Conservation (phyloP, 108 stramenopile species). For the Ochromonas danica region DNA sequence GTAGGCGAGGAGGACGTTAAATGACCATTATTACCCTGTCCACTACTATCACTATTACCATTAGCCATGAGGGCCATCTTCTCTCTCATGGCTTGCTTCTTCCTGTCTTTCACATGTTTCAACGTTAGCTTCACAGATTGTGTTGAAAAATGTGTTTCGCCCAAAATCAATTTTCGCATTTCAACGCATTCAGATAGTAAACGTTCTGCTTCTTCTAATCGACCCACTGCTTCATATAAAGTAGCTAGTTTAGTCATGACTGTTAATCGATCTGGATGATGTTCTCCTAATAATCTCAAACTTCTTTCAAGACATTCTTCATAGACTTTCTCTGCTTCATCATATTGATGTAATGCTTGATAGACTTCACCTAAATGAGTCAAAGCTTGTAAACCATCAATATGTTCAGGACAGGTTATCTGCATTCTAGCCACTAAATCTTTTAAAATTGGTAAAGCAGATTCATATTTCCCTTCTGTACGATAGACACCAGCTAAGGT, state of each 20-base stretch:
- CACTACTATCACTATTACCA: no score
- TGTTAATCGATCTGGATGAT: not conserved
- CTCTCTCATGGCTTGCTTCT: no score
- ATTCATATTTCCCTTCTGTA: not conserved
- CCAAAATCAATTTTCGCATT: not conserved
- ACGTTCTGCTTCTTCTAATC: not conserved
- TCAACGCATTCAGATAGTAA: not conserved
- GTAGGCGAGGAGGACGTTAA: no score
- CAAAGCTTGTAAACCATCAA: not conserved
- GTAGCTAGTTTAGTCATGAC: not conserved
- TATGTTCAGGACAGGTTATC: not conserved
- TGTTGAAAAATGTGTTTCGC: not conserved
- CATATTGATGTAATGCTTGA: not conserved
- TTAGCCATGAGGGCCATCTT: no score
- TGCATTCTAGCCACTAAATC: not conserved
- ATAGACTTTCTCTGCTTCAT: not conserved
- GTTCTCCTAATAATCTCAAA: not conserved
- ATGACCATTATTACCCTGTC: no score
- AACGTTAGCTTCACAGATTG: no score
- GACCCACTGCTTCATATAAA: not conserved
- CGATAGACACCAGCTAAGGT: not conserved
- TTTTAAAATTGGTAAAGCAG: not conserved
- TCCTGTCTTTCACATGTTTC: no score
- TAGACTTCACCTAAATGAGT: not conserved
- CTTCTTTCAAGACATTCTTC: constrained; percentile 7